Conservation (phyloP, 1,284 basidiomycete species). For the Papiliotrema fonsecae region DNA sequence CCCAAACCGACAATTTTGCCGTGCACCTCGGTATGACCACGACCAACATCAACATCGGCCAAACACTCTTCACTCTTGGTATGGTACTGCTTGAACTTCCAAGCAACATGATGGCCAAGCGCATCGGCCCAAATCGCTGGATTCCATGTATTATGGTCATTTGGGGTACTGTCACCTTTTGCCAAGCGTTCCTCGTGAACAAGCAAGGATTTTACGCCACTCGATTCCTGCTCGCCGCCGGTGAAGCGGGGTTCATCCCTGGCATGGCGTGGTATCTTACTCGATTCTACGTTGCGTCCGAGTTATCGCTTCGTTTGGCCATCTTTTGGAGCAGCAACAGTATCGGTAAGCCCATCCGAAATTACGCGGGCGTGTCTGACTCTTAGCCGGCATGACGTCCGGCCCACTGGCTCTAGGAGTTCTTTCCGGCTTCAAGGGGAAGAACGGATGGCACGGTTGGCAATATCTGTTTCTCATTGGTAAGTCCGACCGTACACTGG, state of each 20-base stretch:
- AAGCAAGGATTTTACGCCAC: conserved; percentile 15
- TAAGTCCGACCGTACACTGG: background rate
- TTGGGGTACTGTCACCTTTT: conserved; percentile 16
- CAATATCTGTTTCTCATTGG: conserved; percentile 18
- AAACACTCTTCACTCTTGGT: conserved; percentile 19
- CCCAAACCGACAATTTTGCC: conserved; percentile 14
- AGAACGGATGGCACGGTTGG: conserved; percentile 16
- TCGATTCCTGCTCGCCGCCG: conserved; percentile 14
- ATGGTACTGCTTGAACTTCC: conserved; percentile 18
- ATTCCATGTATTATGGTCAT: conserved; percentile 16
- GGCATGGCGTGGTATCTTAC: conserved; percentile 23
- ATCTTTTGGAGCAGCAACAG: conserved; percentile 22
- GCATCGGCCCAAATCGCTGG: conserved; percentile 15
- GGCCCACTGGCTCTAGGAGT: conserved; percentile 19
- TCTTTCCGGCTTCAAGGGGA: conserved; percentile 9
- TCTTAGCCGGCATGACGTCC: conserved; percentile 16
- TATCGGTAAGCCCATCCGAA: conserved; percentile 3
- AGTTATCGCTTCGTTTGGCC: conserved; percentile 14
- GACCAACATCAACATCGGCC: conserved; percentile 16
- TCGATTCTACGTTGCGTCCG: conserved; percentile 15
- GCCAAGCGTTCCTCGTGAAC: conserved; percentile 16
- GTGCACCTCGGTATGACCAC: conserved; percentile 11
- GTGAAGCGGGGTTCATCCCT: conserved; percentile 22
- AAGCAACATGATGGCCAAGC: conserved; percentile 14
- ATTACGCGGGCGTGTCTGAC: background rate